Base-by-base conservation (phyloP, 2,329 filamentous ascomycete species). In the Ceratocystis papillata region DNA sequence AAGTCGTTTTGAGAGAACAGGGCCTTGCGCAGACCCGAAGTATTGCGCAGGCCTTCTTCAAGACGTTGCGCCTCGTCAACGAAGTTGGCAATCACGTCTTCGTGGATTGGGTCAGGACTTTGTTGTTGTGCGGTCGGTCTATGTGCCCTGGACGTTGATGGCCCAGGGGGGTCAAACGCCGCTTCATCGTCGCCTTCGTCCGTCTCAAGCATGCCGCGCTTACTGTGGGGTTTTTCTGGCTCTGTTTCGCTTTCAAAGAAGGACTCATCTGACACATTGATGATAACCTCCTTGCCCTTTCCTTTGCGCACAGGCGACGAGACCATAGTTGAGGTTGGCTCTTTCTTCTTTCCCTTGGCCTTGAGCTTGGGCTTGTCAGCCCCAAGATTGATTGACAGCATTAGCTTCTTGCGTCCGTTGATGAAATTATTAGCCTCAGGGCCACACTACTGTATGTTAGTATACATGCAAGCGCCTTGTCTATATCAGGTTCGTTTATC, bases 1-100 rank as follows among this genome's bases (percentile, higher is more conserved):
- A 91, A 80, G 15, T 89, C 80, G 25, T 79, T 79, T 68, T 90
- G 86, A 0, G 84, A 85, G 72, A 94, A 94, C 0, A 87, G 77
- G 3, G 81, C 79, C 25, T 79, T 77, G 7, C 83, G 80, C 41
- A 87, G 74, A 3, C 78, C 77, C 63, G 83, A 82, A 28, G 78
- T 77, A 69, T 84, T 82, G 70, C 87, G 81, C 28, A 92, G 77
- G 1, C 79, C 76, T 70, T 86, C 83, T 70, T 87, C 84, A 17
- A 84, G 65, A 22, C 75, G 74, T 70, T 82, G 85, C 0, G 87
- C 89, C 59, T 83, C 79, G 0, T 76, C 73, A 25, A 90, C 79
- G 72, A 93, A 94, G 37, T 80, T 77, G 25, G 81, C 76, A n/a
- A 91, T 78, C 25, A 89, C 75, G 65, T 83, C 80, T 60, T 80